phyloP scores from a whole-genome alignment of 2,329 filamentous ascomycete species.

The Talaromyces albobiverticillius region DNA sequence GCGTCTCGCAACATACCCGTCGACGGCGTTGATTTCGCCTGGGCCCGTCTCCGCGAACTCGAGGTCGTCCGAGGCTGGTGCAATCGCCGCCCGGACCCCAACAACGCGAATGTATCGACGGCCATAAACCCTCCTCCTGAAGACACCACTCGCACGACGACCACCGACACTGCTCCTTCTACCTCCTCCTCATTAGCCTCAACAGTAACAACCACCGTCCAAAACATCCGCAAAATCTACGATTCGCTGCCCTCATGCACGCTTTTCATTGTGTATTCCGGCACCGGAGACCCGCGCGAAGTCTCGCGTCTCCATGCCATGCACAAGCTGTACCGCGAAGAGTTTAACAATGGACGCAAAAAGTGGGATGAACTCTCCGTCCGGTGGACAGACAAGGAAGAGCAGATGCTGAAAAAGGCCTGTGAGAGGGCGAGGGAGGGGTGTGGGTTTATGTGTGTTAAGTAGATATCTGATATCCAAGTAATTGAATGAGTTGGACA shows the following conservation, averaged over 20 bases:
- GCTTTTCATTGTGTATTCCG: conserved; percentile 61
- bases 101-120: conserved; percentile 40
- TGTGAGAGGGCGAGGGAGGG: conserved; percentile 57
- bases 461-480: conserved; percentile 37
- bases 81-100: conserved; percentile 47
- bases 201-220: conserved; percentile 50
- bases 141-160: conserved; percentile 18
- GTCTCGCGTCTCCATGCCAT: conserved; percentile 55
- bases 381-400: conserved; percentile 64
- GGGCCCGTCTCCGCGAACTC: conserved; percentile 61
- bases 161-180: background rate
- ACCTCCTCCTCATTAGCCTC: conserved; percentile 36
- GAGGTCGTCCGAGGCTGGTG: conserved; percentile 61
- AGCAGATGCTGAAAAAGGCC: conserved; percentile 57
- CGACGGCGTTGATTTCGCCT: conserved; percentile 60
- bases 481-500: too few relatives aligned
- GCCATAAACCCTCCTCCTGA: conserved; percentile 25
- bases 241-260: conserved; percentile 57
- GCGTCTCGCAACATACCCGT: conserved; percentile 43
- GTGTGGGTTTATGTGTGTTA: conserved; percentile 58
- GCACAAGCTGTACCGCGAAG: conserved; percentile 55
- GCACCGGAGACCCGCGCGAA: conserved; percentile 61
- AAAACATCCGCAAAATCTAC: conserved; percentile 52
- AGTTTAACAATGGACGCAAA: conserved; percentile 57
- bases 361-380: conserved; percentile 61